Evolutionary conservation across 768 basidiomycete species (phyloP).

Genomic region (Paxillus ammoniavirescens): DNA sequence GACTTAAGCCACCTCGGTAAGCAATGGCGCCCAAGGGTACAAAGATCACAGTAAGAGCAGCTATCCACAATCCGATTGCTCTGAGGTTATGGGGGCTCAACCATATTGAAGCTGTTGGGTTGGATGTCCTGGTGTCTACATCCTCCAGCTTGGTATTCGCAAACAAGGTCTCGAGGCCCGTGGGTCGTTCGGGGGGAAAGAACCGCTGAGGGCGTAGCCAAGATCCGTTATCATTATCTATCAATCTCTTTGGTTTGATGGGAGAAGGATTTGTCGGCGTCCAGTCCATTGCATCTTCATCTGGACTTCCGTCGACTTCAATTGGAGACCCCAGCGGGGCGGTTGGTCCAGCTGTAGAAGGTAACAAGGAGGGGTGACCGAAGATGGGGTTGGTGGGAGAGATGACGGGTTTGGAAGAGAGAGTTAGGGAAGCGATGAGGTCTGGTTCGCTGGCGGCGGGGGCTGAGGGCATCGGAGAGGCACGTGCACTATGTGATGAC

Average conservation of each 20-base stretch:
- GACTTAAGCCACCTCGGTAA: slow-evolving; percentile 23
- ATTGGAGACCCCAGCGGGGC: slow-evolving; percentile 25
- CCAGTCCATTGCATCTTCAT: slow-evolving; percentile 64
- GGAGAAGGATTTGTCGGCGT: slow-evolving; percentile 48
- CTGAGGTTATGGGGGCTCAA: slow-evolving; percentile 1
- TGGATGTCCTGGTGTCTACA: slow-evolving; percentile 2
- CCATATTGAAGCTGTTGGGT: neutral
- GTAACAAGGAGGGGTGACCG: slow-evolving; percentile 61
- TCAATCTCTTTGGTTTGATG: slow-evolving; percentile 19
- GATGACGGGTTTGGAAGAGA: slow-evolving; percentile 64
- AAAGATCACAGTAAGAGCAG: slow-evolving; percentile 10
- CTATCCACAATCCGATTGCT: slow-evolving; percentile 12
- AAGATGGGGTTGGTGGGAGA: slow-evolving; percentile 55
- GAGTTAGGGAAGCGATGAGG: slow-evolving; percentile 58
- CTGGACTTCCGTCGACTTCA: slow-evolving; percentile 27
- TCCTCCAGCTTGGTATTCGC: slow-evolving; percentile 61
- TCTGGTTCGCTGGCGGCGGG: slow-evolving; percentile 46
- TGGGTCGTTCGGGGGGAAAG: slow-evolving; percentile 76
- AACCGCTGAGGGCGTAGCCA: slow-evolving; percentile 73
- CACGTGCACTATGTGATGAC: slow-evolving; percentile 18
- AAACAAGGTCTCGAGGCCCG: slow-evolving; percentile 71
- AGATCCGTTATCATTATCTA: slow-evolving; percentile 36
- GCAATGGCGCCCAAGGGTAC: slow-evolving; percentile 20
- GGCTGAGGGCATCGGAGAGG: slow-evolving; percentile 25
- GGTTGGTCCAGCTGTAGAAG: slow-evolving; percentile 20